Evolutionary conservation across 192 early-diverging fungal genomes (phyloP).

Genomic region (Coemansia sp.): DNA sequence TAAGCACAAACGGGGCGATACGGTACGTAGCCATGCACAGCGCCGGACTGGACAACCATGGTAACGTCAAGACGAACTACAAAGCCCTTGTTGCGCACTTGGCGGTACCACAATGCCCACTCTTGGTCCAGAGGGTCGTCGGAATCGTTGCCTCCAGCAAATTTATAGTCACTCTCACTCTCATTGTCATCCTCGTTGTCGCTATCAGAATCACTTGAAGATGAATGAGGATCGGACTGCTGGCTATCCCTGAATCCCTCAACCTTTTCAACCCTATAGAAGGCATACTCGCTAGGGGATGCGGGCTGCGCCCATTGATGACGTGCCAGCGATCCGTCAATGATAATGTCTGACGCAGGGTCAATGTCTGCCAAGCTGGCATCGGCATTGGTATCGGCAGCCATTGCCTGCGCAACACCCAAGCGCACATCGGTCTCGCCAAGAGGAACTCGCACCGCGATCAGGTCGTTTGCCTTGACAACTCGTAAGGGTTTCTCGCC

Average conservation of each 20-base stretch:
- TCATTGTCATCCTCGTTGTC: conserved; percentile 13
- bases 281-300: conserved; percentile 24
- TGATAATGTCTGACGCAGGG: conserved; percentile 1
- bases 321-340: not conserved
- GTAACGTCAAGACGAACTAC: conserved; percentile 38
- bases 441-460: conserved; percentile 31
- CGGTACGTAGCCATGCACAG: conserved; percentile 31
- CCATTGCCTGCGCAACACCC: conserved; percentile 18
- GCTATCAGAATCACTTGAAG: conserved; percentile 7
- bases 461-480: conserved; percentile 41
- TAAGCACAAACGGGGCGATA: conserved; percentile 29
- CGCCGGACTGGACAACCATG: conserved; percentile 39
- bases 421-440: conserved; percentile 36
- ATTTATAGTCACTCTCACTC: conserved; percentile 4
- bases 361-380: not conserved
- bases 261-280: conserved; percentile 34
- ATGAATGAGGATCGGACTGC: not conserved
- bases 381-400: conserved; percentile 16
- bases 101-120: conserved; percentile 40
- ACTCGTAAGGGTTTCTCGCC: conserved; percentile 16
- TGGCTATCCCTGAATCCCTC: conserved; percentile 31
- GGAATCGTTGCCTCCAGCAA: not conserved
- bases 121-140: conserved; percentile 7
- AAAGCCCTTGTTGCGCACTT: conserved; percentile 19
- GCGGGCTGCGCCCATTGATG: not conserved